Evolutionary conservation across 345 rosid genomes (phyloP).

Genomic region (Arabidopsis arenosa): DNA sequence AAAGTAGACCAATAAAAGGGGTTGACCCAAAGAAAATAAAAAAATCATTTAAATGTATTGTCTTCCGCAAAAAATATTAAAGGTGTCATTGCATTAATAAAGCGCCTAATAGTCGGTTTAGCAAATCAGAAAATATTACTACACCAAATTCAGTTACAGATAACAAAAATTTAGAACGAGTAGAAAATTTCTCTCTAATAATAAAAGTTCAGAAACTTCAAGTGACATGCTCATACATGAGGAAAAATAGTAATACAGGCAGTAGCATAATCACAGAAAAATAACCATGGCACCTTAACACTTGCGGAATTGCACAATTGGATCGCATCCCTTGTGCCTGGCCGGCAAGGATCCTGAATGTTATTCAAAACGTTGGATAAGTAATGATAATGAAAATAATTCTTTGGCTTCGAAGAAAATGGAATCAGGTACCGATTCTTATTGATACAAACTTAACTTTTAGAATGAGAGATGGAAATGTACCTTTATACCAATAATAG

Average conservation of each 20-base stretch:
- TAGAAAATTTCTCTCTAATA: not conserved
- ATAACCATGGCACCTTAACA: conserved; percentile 55
- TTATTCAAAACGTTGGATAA: not conserved
- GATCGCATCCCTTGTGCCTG: conserved; percentile 65
- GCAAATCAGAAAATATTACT: conserved; percentile 1
- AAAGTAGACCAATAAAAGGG: not conserved
- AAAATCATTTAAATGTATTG: not conserved
- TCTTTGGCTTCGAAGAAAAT: not conserved
- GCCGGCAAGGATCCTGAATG: conserved; percentile 86
- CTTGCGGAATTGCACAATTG: conserved; percentile 63
- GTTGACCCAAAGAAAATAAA: not conserved
- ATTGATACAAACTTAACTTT: not conserved
- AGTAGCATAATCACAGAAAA: not conserved
- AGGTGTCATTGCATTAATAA: not conserved
- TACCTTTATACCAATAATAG: conserved; percentile 90
- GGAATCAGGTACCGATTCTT: not conserved
- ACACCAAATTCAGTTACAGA: conserved; percentile 13
- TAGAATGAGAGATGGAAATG: not conserved
- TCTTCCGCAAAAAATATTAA: not conserved
- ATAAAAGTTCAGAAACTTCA: not conserved
- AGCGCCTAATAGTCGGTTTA: not conserved
- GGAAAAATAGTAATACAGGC: conserved; percentile 4
- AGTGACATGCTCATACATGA: conserved; percentile 19
- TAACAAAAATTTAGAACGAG: not conserved
- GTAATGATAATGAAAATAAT: not conserved